Evolutionary conservation across 306 rosid species (phyloP).

Genomic region (Lotus japonicus): DNA sequence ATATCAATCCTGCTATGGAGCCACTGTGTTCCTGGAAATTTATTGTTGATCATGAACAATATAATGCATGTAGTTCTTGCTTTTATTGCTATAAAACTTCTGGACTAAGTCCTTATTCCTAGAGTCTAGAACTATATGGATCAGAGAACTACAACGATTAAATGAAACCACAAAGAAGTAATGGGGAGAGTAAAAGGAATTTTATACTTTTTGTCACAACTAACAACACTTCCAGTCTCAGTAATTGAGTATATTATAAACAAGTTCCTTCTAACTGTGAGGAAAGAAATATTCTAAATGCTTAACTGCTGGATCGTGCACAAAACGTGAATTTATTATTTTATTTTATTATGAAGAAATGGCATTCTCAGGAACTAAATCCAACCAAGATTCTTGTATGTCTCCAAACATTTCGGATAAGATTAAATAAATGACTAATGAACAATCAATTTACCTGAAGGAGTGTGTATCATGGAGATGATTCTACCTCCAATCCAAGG

Average conservation of each 20-base stretch:
- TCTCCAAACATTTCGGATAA: not conserved
- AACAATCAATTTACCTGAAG: slow-evolving; percentile 56
- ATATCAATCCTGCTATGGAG: slow-evolving; percentile 79
- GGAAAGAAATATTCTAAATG: not conserved
- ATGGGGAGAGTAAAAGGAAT: not conserved
- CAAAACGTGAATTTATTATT: not conserved
- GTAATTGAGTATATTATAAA: not conserved
- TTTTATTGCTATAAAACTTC: not conserved
- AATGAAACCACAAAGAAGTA: not conserved
- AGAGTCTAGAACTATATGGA: not conserved
- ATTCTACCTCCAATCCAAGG: slow-evolving; percentile 99
- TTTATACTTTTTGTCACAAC: not conserved
- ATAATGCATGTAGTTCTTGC: not conserved
- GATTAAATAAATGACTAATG: slow-evolving; percentile 3
- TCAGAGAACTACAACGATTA: not conserved
- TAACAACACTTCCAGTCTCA: too few relatives aligned
- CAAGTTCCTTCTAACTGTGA: not conserved
- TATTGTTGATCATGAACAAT: slow-evolving; percentile 6
- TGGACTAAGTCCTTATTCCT: not conserved
- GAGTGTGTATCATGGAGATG: slow-evolving; percentile 74
- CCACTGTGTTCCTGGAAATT: slow-evolving; percentile 72
- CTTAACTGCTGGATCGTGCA: not conserved
- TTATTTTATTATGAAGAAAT: not conserved
- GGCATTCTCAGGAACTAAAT: not conserved
- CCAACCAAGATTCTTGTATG: not conserved